Percentiles rank a stretch among this genome's conserved stretches.
These are phyloP conservation scores for Arabidopsis suecica DNA, from an alignment of 345 rosid species.

Conservation along the genomic window DNA sequence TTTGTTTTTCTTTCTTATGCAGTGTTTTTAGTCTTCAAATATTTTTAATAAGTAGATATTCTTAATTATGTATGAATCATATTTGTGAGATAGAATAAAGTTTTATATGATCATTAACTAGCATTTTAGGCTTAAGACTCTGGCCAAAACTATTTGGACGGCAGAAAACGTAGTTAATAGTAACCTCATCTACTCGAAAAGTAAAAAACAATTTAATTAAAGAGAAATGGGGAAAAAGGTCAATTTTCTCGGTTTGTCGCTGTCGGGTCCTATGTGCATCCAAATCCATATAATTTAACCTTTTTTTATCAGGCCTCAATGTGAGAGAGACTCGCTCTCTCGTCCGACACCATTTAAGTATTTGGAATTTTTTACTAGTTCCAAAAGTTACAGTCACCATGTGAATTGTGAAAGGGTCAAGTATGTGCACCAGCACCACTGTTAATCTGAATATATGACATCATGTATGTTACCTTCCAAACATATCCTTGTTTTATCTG, in stretches of 20 bases:
- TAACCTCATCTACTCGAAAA: constrained; percentile 17
- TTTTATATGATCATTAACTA: constrained; percentile 7
- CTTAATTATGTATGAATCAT: not conserved
- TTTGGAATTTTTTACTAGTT: constrained; percentile 23
- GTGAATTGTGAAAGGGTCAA: constrained; percentile 31
- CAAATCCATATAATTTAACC: constrained; percentile 32
- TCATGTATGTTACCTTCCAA: constrained; percentile 33
- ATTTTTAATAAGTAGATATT: not conserved
- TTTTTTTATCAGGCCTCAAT: constrained; percentile 12
- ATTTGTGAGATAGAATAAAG: not conserved
- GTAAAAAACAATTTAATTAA: constrained; percentile 10
- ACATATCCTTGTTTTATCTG: constrained; percentile 14
- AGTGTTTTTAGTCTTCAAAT: not conserved
- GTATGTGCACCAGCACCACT: constrained; percentile 27
- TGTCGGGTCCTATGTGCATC: constrained; percentile 36
- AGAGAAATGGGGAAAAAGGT: constrained; percentile 20
- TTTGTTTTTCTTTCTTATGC: not conserved
- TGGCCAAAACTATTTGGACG: constrained; percentile 31
- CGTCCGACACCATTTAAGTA: constrained; percentile 29
- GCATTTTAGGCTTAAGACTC: not conserved
- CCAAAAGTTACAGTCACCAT: constrained; percentile 33
- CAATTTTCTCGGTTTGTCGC: constrained; percentile 43
- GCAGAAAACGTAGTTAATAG: constrained; percentile 30
- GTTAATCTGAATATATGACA: constrained; percentile 32
- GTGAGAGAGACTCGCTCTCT: constrained; percentile 4